Percentiles rank a stretch among this genome's conserved stretches.
Evolutionary conservation across 352 stramenopile species (phyloP).

Genomic region (Hyaloperonospora arabidopsidis): DNA sequence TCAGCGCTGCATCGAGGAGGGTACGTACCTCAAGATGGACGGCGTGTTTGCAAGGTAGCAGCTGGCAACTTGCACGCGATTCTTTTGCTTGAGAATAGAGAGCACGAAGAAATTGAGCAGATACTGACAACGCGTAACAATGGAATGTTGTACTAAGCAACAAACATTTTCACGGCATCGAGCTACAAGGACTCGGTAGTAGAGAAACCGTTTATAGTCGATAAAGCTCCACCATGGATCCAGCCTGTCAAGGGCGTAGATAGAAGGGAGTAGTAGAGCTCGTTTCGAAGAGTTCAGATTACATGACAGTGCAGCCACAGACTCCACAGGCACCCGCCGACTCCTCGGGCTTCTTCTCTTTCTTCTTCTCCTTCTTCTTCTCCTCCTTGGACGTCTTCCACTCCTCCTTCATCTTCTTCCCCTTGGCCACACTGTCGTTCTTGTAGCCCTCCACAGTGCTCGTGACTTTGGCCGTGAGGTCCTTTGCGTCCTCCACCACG

Average conservation of each 20-base stretch:
- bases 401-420: slow-evolving; percentile 45
- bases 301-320: slow-evolving; percentile 57
- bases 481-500: slow-evolving; percentile 38
- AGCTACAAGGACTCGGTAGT: too few relatives aligned
- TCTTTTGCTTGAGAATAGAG: slow-evolving; percentile 18
- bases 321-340: slow-evolving; percentile 44
- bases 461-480: slow-evolving; percentile 34
- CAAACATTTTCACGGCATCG: slow-evolving; percentile 16
- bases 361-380: slow-evolving; percentile 34
- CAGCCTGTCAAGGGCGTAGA: not conserved
- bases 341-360: slow-evolving; percentile 41
- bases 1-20: slow-evolving; percentile 9
- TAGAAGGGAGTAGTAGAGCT: not conserved
- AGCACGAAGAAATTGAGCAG: not conserved
- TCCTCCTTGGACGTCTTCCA: slow-evolving; percentile 45
- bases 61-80: slow-evolving; percentile 26
- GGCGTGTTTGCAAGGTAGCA: slow-evolving; percentile 13
- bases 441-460: slow-evolving; percentile 59
- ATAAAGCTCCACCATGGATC: not conserved
- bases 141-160: slow-evolving; percentile 25
- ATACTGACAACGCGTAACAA: slow-evolving; percentile 15
- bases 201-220: too few relatives aligned
- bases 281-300: slow-evolving; percentile 13
- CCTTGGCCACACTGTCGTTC: slow-evolving; percentile 58
- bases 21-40: slow-evolving; percentile 6